Percentiles rank a stretch among this genome's conserved stretches.
These are phyloP conservation scores for Maudiozyma barnettii DNA, from an alignment of 805 yeast species.

Conservation along the genomic window DNA sequence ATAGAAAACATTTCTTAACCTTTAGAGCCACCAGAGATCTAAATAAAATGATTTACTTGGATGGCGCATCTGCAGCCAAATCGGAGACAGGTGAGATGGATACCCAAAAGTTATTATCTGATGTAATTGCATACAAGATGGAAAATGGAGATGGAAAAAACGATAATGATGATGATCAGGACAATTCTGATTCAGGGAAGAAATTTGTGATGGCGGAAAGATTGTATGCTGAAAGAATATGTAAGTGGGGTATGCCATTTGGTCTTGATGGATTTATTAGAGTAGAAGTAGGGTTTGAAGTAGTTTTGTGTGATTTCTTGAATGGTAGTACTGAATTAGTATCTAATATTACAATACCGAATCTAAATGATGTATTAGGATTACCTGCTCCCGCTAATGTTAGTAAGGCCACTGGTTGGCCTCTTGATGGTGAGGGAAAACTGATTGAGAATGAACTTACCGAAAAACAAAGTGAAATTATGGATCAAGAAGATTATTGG, in stretches of 20 bases:
- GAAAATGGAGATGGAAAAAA: conserved; percentile 9
- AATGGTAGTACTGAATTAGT: conserved; percentile 38
- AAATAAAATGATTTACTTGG: conserved; percentile 42
- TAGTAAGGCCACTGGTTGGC: conserved; percentile 24
- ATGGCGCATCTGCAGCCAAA: conserved; percentile 65
- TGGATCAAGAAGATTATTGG: conserved; percentile 21
- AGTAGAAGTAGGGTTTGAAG: conserved; percentile 52
- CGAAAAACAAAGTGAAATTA: conserved; percentile 13
- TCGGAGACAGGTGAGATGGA: conserved; percentile 52
- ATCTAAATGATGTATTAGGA: conserved; percentile 31
- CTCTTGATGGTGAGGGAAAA: conserved; percentile 17
- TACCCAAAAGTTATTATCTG: conserved; percentile 38
- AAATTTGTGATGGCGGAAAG: conserved; percentile 31
- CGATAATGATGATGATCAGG: conserved; percentile 9
- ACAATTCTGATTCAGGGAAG: not conserved
- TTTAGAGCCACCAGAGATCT: conserved; percentile 41
- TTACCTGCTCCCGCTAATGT: conserved; percentile 30
- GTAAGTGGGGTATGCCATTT: conserved; percentile 43
- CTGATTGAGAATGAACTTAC: conserved; percentile 16
- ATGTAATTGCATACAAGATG: conserved; percentile 14
- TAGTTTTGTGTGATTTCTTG: conserved; percentile 50
- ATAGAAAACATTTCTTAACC: conserved; percentile 25
- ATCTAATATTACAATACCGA: conserved; percentile 35
- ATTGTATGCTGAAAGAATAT: conserved; percentile 39
- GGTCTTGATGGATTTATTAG: conserved; percentile 52